Evolutionary conservation across 2,329 filamentous ascomycete genomes (phyloP), one percentile per base, ranked within the genome.

Genomic region (Cladophialophora exuberans): DNA sequence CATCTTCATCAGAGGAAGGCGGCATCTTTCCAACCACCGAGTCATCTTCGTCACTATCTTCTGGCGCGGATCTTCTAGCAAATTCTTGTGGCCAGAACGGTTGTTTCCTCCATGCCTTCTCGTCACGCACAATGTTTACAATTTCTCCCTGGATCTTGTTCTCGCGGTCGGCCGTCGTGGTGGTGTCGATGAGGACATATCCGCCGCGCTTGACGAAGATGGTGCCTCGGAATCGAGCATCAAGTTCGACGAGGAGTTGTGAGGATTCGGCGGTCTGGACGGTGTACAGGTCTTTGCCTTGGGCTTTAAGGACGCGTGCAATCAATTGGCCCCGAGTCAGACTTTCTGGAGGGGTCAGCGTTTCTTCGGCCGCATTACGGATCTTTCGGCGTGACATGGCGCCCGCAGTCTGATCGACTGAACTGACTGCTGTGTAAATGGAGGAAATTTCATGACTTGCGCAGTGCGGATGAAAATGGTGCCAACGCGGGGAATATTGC

Each of bases 181-280:
- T 52, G 20, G 83, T 87, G 62, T 97, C 89, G 11, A 96, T 81
- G 9, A 97, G 75, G 25, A 97, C 91, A 71, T 87, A 97, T 0
- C 90, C 90, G 25, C 91, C 89, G 15, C 90, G 85, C 72, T 89
- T 92, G 70, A 97, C 88, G 89, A 90, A 97, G 61, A 97, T 90
- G 2, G 90, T 94, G 62, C 90, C 94, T 58, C 93, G 88, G 70
- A 97, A 97, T 35, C 86, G 85, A 22, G 90, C 78, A 7, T 89
- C 87, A 17, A 99, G 83, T 76, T 97, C 91, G 18, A 91, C 86
- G 15, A 95, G 76, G 33, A 93, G 72, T 5, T 80, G 75, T 65
- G 84, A 82, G 55, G 82, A 81, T 64, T 80, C 79, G 20, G 92
- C 85, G 25, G 92, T 76, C 67, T 86, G 80, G 67, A 93, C 90